Conservation (phyloP, 2,329 filamentous ascomycete species). For the Geosmithia flava region DNA sequence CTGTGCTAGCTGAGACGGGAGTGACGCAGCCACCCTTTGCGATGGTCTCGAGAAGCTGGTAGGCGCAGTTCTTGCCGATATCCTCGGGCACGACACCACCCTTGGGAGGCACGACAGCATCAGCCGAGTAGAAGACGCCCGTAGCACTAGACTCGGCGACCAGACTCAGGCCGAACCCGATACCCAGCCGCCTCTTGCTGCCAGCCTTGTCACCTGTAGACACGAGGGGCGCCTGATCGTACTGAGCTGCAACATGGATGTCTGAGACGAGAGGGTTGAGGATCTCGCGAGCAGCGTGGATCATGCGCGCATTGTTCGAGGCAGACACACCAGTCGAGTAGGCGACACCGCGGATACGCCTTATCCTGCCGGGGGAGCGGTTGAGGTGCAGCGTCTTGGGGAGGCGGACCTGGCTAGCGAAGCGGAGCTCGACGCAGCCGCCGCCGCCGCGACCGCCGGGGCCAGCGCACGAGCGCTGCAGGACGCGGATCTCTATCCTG, state of each 20-base stretch:
- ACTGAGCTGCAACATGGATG: conserved; percentile 77
- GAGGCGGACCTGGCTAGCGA: conserved; percentile 83
- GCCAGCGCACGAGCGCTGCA: conserved; percentile 69
- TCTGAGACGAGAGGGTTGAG: conserved; percentile 79
- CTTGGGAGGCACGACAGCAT: conserved; percentile 60
- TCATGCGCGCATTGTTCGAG: conserved; percentile 91
- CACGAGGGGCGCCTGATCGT: conserved; percentile 53
- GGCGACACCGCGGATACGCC: conserved; percentile 81
- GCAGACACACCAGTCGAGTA: conserved; percentile 88
- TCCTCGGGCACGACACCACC: conserved; percentile 85
- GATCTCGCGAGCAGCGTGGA: conserved; percentile 75
- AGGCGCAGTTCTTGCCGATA: conserved; percentile 76
- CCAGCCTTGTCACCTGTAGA: conserved; percentile 39
- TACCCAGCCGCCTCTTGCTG: conserved; percentile 56
- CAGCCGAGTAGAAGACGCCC: conserved; percentile 78
- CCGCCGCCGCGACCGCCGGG: conserved; percentile 67
- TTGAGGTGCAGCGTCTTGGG: conserved; percentile 88
- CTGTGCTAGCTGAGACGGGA: conserved; percentile 55
- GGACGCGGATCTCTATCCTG: conserved; percentile 73
- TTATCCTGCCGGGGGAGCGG: conserved; percentile 71
- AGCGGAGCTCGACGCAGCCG: conserved; percentile 85
- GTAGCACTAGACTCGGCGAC: conserved; percentile 81
- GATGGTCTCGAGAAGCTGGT: conserved; percentile 77
- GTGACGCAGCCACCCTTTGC: conserved; percentile 73
- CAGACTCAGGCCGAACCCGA: conserved; percentile 83